Base-by-base conservation (phyloP, 2,329 filamentous ascomycete genomes). In the Colletotrichum godetiae region DNA sequence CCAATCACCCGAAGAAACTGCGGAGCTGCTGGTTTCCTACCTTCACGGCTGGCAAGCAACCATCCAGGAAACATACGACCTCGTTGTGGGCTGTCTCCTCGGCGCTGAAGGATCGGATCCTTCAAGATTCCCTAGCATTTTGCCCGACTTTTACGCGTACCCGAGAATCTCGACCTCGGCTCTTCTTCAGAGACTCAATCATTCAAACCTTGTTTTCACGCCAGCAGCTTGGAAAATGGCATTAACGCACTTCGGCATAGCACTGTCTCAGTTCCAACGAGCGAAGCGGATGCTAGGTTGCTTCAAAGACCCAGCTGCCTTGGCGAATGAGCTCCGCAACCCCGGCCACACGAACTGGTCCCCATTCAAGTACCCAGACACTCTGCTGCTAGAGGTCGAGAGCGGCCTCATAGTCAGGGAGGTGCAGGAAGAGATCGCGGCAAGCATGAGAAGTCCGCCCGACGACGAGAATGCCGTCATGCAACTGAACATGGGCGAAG, bases 401-500 rank as follows among this genome's bases (percentile, higher is more conserved):
- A 89, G 86, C 46, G 86, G 87, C 1, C 84, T 94, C 1, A 77
- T 91, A 8, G 90, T 95, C 13, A 87, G 93, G 0, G 77, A 84
- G 0, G 86, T 89, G 0, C 92, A 94, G 77, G 84, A 87, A 2
- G 78, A 87, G 1, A 90, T 94, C 65, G 89, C 92, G 0, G 57
- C 69, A 0, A 78, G 86, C 24, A 94, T 94, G 88, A 87, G 85
- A 3, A 61, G 76, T 0, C 86, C 86, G 0, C 76, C 78, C 0
- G 77, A 77, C 0, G 78, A 76, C 0, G 35, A 78, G 0, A 93
- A 91, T 75, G 79, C 85, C 0, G 87, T 91, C 0, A 87, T 93
- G 83, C 91, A 93, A 76, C 79, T 94, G 3, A 93, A 93, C 75
- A 94, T 94, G 92, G 92, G 92, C 0, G 88, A 92, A 77, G 92